Base-by-base conservation (phyloP, 768 basidiomycete genomes). In the Agaricus blazei region DNA sequence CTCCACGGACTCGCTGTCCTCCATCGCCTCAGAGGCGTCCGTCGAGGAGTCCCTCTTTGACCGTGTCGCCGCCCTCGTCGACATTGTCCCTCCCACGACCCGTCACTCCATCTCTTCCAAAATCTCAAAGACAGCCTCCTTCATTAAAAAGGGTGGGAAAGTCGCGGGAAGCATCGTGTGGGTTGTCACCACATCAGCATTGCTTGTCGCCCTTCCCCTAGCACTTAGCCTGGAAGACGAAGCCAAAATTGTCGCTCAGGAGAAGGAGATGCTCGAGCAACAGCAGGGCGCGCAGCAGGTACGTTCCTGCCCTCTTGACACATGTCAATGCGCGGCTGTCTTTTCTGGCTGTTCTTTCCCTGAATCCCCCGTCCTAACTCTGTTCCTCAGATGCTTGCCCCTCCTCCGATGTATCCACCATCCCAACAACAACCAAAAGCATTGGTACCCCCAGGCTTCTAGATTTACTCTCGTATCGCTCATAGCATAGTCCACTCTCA, bases 181-280 rank as follows among this genome's bases (percentile, higher is more conserved):
- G 97, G 80, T 97, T 59, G 76, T 98, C 66, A 94, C 92, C 52
- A 98, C 96, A 8, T 91, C 88, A 43, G 94, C 95, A 1, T 77
- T 99, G 52, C 83, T 99, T 60, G 88, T 99, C 48, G 97, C 92
- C 12, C 77, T 99, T 38, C 97, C 97, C 34, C 78, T 98, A 59
- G 93, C 95, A 4, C 79, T 98, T 62, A 88, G 85, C 58, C 78
- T 98, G 63, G 97, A 99, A 72, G 96, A 97, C 72, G 97, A 99
- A 75, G 88, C 91, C 52, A 93, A 94, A 72, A 82, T 96, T 55
- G 87, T 93, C 9, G 85, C 87, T 46, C 94, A 98, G 72, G 97
- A 98, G 72, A 87, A 90, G 72, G 94, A 98, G 72, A 83, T 92
- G 81, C 74, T 90, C 59, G 91, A 91, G 51, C 94, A 96, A 69